Evolutionary conservation across 2,329 filamentous ascomycete species (phyloP).

Genomic region (Aspergillus spinulosporus): DNA sequence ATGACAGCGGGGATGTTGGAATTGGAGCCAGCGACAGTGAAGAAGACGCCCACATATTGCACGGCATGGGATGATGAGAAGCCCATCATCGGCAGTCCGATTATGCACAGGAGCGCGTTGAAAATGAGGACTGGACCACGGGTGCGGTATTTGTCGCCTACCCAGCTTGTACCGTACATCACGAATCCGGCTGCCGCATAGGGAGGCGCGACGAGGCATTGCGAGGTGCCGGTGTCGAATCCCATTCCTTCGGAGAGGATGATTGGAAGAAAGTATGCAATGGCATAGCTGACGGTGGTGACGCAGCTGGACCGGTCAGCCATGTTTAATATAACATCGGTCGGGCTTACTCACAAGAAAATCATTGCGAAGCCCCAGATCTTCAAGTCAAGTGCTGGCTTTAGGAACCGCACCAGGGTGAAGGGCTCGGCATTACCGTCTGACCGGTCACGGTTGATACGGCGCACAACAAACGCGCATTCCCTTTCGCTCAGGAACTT

Average conservation of each 20-base stretch:
- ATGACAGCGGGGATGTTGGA: conserved; percentile 73
- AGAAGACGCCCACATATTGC: conserved; percentile 74
- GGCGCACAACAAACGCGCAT: conserved; percentile 51
- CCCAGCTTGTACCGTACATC: conserved; percentile 61
- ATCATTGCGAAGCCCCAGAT: conserved; percentile 57
- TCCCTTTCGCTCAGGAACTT: conserved; percentile 43
- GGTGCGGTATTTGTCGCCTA: conserved; percentile 66
- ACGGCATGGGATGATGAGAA: conserved; percentile 59
- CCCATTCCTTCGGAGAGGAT: conserved; percentile 65
- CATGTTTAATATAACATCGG: not conserved
- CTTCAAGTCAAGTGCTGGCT: conserved; percentile 52
- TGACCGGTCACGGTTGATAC: conserved; percentile 55
- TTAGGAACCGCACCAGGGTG: conserved; percentile 49
- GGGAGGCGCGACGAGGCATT: conserved; percentile 71
- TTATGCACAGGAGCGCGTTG: conserved; percentile 66
- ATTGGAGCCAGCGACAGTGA: conserved; percentile 72
- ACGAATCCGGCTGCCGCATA: conserved; percentile 65
- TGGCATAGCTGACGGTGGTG: conserved; percentile 70
- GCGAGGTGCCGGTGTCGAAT: conserved; percentile 62
- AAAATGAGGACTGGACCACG: conserved; percentile 66
- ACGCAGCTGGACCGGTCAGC: conserved; percentile 41
- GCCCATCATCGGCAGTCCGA: conserved; percentile 72
- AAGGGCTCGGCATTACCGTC: conserved; percentile 54
- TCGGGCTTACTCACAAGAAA: conserved; percentile 47
- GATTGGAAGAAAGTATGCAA: conserved; percentile 77